These are phyloP conservation scores for Phyllosticta citribraziliensis DNA, from an alignment of 2,329 filamentous ascomycete genomes.

Conservation along the genomic window DNA sequence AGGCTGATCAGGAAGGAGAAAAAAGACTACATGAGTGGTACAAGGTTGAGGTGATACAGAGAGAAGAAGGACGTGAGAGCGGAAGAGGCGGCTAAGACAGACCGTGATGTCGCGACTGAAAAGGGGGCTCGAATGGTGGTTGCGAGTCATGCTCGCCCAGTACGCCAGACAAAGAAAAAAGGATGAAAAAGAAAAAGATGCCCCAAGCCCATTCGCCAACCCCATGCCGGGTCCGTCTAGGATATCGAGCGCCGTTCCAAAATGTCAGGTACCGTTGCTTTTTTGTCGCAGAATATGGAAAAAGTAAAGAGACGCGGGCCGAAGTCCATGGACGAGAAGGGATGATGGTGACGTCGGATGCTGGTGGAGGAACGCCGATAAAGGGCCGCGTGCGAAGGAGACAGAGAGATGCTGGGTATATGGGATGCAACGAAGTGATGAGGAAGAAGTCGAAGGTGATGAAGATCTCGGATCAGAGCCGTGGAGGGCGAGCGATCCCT, in stretches of 20 bases:
- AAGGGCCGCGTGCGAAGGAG: neutral
- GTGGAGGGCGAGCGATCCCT: neutral
- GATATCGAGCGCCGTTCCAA: slow-evolving; percentile 10
- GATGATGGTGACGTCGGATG: neutral
- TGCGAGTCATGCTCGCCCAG: neutral
- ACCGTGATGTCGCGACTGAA: neutral
- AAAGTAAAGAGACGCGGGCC: slow-evolving; percentile 10
- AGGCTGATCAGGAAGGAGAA: neutral
- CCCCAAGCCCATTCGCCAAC: slow-evolving; percentile 10
- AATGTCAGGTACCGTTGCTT: slow-evolving; percentile 9
- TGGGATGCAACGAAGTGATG: slow-evolving; percentile 2
- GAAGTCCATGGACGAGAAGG: slow-evolving; percentile 12
- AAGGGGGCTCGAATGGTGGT: neutral
- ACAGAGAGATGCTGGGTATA: neutral
- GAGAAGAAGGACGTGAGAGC: neutral
- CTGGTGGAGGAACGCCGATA: neutral
- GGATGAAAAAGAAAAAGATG: slow-evolving; percentile 2
- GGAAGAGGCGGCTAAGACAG: neutral
- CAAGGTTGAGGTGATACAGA: neutral
- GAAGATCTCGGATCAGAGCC: slow-evolving; percentile 5
- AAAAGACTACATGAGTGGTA: neutral
- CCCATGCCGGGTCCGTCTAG: slow-evolving; percentile 6
- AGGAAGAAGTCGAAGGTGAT: neutral
- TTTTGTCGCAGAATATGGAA: slow-evolving; percentile 8
- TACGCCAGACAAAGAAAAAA: slow-evolving; percentile 1